Evolutionary conservation across 345 rosid species (phyloP), one percentile per base, ranked within the genome.

Genomic region (Alliaria petiolata): DNA sequence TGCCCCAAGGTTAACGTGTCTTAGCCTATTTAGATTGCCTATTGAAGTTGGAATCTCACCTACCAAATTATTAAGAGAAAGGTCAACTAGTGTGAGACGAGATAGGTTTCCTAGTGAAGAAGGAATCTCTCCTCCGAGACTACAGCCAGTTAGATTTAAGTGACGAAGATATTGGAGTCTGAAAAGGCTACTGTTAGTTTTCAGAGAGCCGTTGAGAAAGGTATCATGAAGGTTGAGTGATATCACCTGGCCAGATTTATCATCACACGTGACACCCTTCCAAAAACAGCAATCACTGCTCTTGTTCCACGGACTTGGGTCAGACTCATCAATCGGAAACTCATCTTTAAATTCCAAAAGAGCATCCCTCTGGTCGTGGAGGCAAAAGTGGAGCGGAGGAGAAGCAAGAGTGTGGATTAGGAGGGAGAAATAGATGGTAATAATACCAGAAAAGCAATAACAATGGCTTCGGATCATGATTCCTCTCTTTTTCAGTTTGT

Each of bases 101-200:
- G 44, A 55, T 20, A 68, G 54, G 72, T 55, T 70, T 59, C 54
- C 68, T 19, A 71, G 12, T 0, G 53, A 61, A 40, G 62, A 61
- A 39, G 68, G 68, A 7, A 67, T 31, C 20, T 67, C 52, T 38
- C 62, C 72, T 0, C 13, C 6, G 47, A 69, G 38, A 22, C 16
- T 0, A 31, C 62, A 55, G 4, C 0, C 0, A 0, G 2, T 0
- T 12, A 49, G 75, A 3, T 5, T 10, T 14, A 70, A 14, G 16
- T 19, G 3, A 30, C 31, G 52, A 55, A 62, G 70, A 33, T 11
- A 10, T 22, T 31, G 47, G 13, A 72, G 64, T 43, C 0, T 63
- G 7, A 67, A 67, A 43, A 67, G 54, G 3, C 35, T 67, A 43
- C 54, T 67, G 0, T 52, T 31, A 5, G 36, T 3, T 26, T 60